Evolutionary conservation across 1,139 yeast genomes (phyloP), one percentile per base, ranked within the genome.

Genomic region (Yamadazyma taylorii): DNA sequence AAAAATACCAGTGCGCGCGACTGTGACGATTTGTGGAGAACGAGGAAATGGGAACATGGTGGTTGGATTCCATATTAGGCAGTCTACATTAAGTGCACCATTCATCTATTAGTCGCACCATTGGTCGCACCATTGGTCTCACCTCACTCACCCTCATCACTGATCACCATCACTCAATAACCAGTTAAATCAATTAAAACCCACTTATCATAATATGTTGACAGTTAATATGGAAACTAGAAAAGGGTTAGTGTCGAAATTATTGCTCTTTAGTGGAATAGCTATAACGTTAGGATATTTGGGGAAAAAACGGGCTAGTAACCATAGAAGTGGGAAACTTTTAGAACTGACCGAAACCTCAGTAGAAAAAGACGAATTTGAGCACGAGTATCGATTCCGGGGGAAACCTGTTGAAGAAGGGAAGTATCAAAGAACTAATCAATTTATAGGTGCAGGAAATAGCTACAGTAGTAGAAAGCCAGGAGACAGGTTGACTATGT

Each of bases 381-480:
- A 55, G 8, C 41, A 52, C 17, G 46, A 46, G 12, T 48, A 55
- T n/a, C 52, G 47, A 38, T 53, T 64, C 39, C 73, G 71, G 7
- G 76, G 76, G 2, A 43, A 61, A 57, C 42, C 65, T 61, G n/a
- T 53, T 25, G 50, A 45, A 21, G 32, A 33, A 15, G 41, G 39
- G 11, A 35, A 42, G 17, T 52, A 47, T 22, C 40, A 48, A 11
- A 60, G 89, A 44, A 78, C 78, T 43, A 77, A 83, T 39, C 78
- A 74, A 49, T 85, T 73, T 52, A 85, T 80, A 46, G 90, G 88
- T 5, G 70, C 81, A 1, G 87, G 87, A 1, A 63, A 64, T 33
- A 74, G 86, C 33, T 81, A 80, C 63, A 46, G 74, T 61, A 65
- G 77, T 24, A 58, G 81, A 43, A 67, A 66, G 38, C 66, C 69